phyloP scores from a whole-genome alignment of 345 rosid genomes.

The Hibiscus mutabilis region DNA sequence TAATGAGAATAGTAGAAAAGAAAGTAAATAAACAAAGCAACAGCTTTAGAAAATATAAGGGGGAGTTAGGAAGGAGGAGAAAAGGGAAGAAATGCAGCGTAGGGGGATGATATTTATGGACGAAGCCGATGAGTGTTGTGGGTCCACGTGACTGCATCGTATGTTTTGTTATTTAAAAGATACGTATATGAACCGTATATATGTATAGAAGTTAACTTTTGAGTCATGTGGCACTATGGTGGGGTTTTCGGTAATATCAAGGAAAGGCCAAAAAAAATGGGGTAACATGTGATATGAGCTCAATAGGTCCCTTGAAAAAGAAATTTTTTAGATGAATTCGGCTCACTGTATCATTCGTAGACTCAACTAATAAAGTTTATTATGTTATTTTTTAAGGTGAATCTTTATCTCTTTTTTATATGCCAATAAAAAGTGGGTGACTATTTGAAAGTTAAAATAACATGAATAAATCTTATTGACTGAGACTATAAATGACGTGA shows the following conservation, averaged over 20 bases:
- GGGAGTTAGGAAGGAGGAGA: conserved; percentile 49
- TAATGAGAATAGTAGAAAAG: not conserved
- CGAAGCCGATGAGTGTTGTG: not conserved
- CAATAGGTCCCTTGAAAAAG: conserved; percentile 15
- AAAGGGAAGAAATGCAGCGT: conserved; percentile 83
- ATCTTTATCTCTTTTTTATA: too few relatives aligned
- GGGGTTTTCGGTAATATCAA: conserved; percentile 19
- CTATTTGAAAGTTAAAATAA: too few relatives aligned
- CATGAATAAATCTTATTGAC: too few relatives aligned
- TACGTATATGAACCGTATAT: conserved; percentile 15
- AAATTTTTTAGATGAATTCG: too few relatives aligned
- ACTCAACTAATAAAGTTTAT: too few relatives aligned
- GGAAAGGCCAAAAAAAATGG: not conserved
- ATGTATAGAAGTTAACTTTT: conserved; percentile 22
- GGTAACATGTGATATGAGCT: conserved; percentile 12
- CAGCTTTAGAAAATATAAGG: conserved; percentile 20
- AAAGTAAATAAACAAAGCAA: not conserved
- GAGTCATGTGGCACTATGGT: conserved; percentile 49
- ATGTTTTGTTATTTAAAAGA: not conserved
- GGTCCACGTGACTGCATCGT: conserved; percentile 17
- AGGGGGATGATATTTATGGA: conserved; percentile 56
- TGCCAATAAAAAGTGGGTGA: too few relatives aligned
- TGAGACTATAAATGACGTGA: too few relatives aligned
- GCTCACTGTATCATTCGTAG: too few relatives aligned
- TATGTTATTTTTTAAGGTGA: too few relatives aligned